These are phyloP conservation scores for Clonostachys byssicola DNA, from an alignment of 2,329 filamentous ascomycete genomes.

Conservation along the genomic window DNA sequence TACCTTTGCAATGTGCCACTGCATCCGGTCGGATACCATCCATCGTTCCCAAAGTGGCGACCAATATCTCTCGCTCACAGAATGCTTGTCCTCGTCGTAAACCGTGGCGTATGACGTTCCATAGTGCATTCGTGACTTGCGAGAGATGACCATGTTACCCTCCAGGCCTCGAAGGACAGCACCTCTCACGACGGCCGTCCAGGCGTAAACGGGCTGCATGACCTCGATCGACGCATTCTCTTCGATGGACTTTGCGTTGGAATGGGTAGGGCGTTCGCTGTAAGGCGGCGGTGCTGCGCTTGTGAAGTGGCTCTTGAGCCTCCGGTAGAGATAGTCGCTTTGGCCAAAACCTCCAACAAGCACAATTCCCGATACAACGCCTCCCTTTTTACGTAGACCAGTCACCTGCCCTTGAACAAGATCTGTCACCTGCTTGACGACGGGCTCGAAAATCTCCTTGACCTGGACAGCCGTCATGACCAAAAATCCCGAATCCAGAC, in stretches of 20 bases:
- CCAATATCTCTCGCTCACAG: slow-evolving; percentile 72
- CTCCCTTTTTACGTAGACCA: slow-evolving; percentile 55
- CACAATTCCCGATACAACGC: slow-evolving; percentile 68
- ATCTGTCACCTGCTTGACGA: slow-evolving; percentile 66
- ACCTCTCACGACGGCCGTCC: slow-evolving; percentile 76
- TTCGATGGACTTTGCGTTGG: slow-evolving; percentile 38
- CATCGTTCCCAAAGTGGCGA: slow-evolving; percentile 75
- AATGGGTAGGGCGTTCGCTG: slow-evolving; percentile 67
- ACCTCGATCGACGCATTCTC: slow-evolving; percentile 64
- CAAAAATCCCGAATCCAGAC: slow-evolving; percentile 72
- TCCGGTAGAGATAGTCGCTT: slow-evolving; percentile 70
- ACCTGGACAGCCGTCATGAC: slow-evolving; percentile 67
- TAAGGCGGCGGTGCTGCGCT: slow-evolving; percentile 56
- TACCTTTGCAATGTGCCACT: slow-evolving; percentile 80
- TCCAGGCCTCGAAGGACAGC: slow-evolving; percentile 73
- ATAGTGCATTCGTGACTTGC: slow-evolving; percentile 72
- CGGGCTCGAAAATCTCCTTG: slow-evolving; percentile 71
- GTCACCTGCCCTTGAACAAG: slow-evolving; percentile 65
- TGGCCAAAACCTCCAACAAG: slow-evolving; percentile 80
- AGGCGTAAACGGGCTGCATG: slow-evolving; percentile 78
- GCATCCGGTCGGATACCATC: slow-evolving; percentile 82
- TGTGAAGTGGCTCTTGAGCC: slow-evolving; percentile 65
- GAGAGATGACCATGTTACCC: slow-evolving; percentile 73
- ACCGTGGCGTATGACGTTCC: slow-evolving; percentile 79
- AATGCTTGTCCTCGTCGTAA: slow-evolving; percentile 73